phyloP scores from a whole-genome alignment of 495 filamentous ascomycete genomes.

The Darksidea phi region DNA sequence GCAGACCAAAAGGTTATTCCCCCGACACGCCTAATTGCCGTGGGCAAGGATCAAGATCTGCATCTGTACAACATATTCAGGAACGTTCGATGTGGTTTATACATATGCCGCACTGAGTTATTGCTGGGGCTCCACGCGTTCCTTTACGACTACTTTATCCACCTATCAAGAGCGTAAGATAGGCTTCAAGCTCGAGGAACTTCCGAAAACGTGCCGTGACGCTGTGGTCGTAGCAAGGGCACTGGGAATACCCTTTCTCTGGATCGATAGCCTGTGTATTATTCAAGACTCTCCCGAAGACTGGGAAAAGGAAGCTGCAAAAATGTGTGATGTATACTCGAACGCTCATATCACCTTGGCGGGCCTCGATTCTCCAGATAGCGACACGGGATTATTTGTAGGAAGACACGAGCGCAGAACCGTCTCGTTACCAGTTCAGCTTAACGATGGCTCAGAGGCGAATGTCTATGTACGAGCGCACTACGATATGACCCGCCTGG shows the following conservation, averaged over 20 bases:
- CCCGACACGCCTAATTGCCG: neutral
- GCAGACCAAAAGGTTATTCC: neutral
- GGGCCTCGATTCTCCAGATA: neutral
- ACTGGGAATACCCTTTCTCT: neutral
- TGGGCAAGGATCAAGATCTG: neutral
- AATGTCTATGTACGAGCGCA: neutral
- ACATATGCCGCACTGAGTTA: neutral
- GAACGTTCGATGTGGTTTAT: neutral
- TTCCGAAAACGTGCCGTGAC: neutral
- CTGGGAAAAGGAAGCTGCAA: constrained; percentile 5
- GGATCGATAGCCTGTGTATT: neutral
- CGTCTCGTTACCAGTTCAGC: neutral
- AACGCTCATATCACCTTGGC: neutral
- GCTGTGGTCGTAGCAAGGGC: neutral
- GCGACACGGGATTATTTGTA: neutral
- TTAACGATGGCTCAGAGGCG: neutral
- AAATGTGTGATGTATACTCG: constrained; percentile 1
- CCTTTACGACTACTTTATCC: neutral
- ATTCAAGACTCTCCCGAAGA: constrained; percentile 1
- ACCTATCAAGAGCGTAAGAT: neutral
- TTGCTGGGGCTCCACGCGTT: neutral
- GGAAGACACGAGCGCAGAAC: neutral
- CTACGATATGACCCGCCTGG: neutral
- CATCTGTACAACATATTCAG: neutral
- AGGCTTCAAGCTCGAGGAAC: neutral